phyloP scores from a whole-genome alignment of 2,329 filamentous ascomycete species.

The Fusarium beomiforme region DNA sequence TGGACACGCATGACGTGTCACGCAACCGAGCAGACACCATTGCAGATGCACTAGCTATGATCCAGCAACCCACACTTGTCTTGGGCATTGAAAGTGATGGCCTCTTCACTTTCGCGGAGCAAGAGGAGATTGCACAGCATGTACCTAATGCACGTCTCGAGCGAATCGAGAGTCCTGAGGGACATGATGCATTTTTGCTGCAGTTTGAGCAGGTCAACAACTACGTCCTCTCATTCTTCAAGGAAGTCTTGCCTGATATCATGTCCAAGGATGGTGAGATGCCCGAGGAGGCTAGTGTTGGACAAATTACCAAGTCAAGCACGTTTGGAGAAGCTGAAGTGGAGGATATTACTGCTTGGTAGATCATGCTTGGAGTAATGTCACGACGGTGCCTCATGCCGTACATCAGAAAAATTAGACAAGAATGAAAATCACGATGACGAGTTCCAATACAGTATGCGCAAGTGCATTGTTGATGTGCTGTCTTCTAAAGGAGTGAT shows the following conservation, averaged over 20 bases:
- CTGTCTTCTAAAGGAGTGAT: neutral
- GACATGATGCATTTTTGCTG: constrained; percentile 94
- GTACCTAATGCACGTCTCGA: constrained; percentile 82
- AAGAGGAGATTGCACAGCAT: constrained; percentile 86
- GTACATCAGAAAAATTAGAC: neutral
- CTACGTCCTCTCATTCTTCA: constrained; percentile 85
- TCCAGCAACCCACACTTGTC: constrained; percentile 89
- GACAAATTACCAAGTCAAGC: constrained; percentile 81
- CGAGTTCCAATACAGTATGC: neutral
- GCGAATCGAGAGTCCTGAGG: constrained; percentile 92
- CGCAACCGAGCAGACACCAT: constrained; percentile 76
- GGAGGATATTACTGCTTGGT: constrained; percentile 96
- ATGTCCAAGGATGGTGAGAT: constrained; percentile 72
- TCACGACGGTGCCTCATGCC: neutral
- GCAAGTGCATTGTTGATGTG: neutral
- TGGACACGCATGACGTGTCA: constrained; percentile 96
- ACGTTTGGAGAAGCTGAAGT: constrained; percentile 97
- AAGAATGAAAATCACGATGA: constrained; percentile 8
- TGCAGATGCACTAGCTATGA: constrained; percentile 78
- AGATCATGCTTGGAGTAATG: constrained; percentile 39
- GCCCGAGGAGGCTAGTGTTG: constrained; percentile 62
- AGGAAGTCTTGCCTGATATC: constrained; percentile 85
- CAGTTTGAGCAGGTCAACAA: constrained; percentile 98
- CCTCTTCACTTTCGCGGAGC: constrained; percentile 96
- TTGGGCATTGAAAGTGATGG: constrained; percentile 96